Evolutionary conservation across 2,329 filamentous ascomycete genomes (phyloP).

Genomic region (Cladophialophora carrionii): DNA sequence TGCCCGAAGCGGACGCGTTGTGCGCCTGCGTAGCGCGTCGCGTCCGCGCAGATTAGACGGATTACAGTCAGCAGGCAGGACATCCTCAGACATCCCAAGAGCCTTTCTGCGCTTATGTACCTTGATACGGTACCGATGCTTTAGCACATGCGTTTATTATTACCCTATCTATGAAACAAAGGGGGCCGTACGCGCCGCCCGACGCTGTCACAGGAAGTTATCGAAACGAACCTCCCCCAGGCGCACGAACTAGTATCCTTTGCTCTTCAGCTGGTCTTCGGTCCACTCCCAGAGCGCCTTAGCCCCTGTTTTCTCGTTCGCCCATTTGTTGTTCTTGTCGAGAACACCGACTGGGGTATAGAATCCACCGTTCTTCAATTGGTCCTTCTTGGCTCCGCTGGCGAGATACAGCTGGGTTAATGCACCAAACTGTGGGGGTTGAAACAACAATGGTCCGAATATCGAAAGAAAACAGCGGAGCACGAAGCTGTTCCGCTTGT

Average conservation of each 20-base stretch:
- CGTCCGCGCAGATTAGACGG: background rate
- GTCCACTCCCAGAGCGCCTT: conserved; percentile 3
- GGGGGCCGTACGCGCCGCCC: background rate
- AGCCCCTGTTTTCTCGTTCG: background rate
- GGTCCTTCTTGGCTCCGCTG: background rate
- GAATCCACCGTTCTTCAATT: background rate
- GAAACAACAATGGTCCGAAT: background rate
- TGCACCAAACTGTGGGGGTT: background rate
- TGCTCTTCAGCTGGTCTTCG: background rate
- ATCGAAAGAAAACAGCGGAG: background rate
- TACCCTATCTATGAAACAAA: background rate
- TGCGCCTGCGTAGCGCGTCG: background rate
- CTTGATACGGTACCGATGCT: background rate
- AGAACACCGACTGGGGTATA: conserved; percentile 3
- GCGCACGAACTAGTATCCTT: background rate
- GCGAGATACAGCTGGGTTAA: conserved; percentile 1
- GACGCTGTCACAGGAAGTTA: background rate
- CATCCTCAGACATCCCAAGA: no score
- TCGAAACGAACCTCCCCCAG: background rate
- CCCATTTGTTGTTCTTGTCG: conserved; percentile 2
- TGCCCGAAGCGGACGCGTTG: background rate
- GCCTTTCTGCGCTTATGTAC: no score
- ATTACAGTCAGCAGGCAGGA: no score
- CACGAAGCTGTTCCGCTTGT: background rate
- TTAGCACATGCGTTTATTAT: background rate